phyloP scores from a whole-genome alignment of 345 rosid genomes.

The Aquilaria yunnanensis region DNA sequence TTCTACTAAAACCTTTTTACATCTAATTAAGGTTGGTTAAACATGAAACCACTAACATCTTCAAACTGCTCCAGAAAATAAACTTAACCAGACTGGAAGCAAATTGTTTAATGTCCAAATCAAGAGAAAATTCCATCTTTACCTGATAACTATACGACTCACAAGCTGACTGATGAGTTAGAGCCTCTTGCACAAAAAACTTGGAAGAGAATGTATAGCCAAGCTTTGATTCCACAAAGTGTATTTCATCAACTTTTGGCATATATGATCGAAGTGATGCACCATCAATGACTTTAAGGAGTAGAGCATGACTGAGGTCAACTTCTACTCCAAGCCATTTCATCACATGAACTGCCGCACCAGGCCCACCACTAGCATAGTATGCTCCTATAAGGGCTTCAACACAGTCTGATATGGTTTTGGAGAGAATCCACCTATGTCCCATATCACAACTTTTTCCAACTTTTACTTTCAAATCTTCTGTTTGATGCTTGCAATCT shows the following conservation, averaged over 20 bases:
- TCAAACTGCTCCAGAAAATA: not conserved
- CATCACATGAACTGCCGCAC: conserved; percentile 56
- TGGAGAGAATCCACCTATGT: conserved; percentile 85
- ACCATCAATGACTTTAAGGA: conserved; percentile 38
- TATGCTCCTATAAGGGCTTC: conserved; percentile 88
- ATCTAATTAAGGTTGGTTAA: no score
- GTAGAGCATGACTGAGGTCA: conserved; percentile 37
- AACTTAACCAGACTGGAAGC: not conserved
- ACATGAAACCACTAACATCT: no score
- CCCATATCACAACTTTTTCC: conserved; percentile 71
- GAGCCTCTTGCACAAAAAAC: conserved; percentile 77
- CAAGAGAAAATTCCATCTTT: conserved; percentile 11
- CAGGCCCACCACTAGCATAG: conserved; percentile 60
- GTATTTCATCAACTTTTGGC: conserved; percentile 40
- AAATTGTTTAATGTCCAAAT: no score
- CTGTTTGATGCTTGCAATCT: conserved; percentile 48
- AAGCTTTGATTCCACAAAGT: conserved; percentile 54
- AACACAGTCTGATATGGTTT: conserved; percentile 77
- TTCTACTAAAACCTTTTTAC: no score
- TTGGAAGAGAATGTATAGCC: conserved; percentile 49
- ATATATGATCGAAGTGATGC: conserved; percentile 39
- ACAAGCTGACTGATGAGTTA: conserved; percentile 55
- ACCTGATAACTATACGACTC: conserved; percentile 74
- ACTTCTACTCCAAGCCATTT: conserved; percentile 72
- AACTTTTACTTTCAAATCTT: conserved; percentile 37